Evolutionary conservation across 2,329 filamentous ascomycete species (phyloP), one percentile per base, ranked within the genome.

Genomic region (Trematosphaeria pertusa): DNA sequence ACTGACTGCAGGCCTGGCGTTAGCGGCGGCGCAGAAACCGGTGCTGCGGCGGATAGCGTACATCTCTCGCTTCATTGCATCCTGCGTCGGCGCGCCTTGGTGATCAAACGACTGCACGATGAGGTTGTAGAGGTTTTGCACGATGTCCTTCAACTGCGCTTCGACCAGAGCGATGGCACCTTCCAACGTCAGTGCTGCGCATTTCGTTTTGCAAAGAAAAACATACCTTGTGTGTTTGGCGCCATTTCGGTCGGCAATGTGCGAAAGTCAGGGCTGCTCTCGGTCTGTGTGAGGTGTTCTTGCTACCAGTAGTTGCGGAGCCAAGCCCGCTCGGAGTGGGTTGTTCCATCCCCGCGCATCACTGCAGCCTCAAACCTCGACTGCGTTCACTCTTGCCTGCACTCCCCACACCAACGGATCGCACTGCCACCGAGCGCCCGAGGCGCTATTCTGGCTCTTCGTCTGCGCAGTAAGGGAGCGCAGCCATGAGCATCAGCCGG

Each of bases 41-140:
- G 19, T 5, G 19, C n/a, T 9, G n/a, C 17, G 11, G 20, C 8
- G 11, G 20, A 12, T 8, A n/a, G 3, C 53, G 19, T 70, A 85
- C 80, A 86, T 80, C 58, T 85, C 82, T 17, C 75, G 70, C 33
- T 82, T 79, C 62, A 86, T 79, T 24, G 81, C 79, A 40, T 81
- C 75, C 54, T 83, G 78, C 5, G 81, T 84, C 39, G 77, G 75
- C 22, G 75, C 72, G 31, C 82, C 82, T 51, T 84, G 76, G 60
- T 85, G 84, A 54, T 83, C 82, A 62, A 83, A 78, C 21, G 79
- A 78, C 67, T 86, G 81, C 34, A 84, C 79, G 38, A 79, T 75
- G 31, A 80, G 70, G 54, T 84, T 78, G 72, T 82, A 86, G 40
- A 87, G 76, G 57, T 83, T 81, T 57, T 84, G 81, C 54, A 86